These are phyloP conservation scores for Ceratocystis ficicola DNA, from an alignment of 2,329 filamentous ascomycete genomes.

Conservation along the genomic window DNA sequence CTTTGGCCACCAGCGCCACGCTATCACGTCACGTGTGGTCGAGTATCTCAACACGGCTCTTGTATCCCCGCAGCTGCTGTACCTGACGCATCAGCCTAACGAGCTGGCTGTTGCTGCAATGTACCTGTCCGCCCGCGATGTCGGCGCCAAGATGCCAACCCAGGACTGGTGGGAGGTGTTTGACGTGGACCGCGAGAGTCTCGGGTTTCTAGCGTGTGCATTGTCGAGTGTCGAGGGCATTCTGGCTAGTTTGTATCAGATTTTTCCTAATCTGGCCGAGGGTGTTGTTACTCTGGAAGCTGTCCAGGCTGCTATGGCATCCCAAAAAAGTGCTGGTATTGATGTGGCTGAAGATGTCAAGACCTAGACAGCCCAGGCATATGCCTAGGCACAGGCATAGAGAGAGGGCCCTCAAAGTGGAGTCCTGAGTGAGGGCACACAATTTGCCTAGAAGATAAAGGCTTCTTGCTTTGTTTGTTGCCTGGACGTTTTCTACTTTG, in stretches of 20 bases:
- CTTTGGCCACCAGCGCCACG: slow-evolving; percentile 27
- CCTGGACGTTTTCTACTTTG: not conserved
- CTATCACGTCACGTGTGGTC: slow-evolving; percentile 41
- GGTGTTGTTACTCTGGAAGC: slow-evolving; percentile 47
- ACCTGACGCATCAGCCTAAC: slow-evolving; percentile 82
- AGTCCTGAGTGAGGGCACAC: not conserved
- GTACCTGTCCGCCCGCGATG: slow-evolving; percentile 74
- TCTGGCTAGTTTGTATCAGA: slow-evolving; percentile 46
- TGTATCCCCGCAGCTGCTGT: slow-evolving; percentile 76
- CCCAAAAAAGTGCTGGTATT: not conserved
- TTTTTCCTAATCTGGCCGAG: slow-evolving; percentile 37
- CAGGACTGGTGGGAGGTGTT: slow-evolving; percentile 97
- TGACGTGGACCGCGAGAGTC: slow-evolving; percentile 84
- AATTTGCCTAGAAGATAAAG: not conserved
- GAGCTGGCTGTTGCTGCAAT: slow-evolving; percentile 77
- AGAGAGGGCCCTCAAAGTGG: too few relatives aligned
- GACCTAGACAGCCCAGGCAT: not conserved
- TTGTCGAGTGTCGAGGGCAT: slow-evolving; percentile 69
- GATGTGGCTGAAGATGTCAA: slow-evolving; percentile 24
- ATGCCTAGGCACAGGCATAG: not conserved
- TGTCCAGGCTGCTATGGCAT: slow-evolving; percentile 34
- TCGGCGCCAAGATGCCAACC: slow-evolving; percentile 64
- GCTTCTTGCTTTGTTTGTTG: not conserved
- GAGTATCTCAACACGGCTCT: slow-evolving; percentile 78
- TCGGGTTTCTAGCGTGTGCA: slow-evolving; percentile 82